These are phyloP conservation scores for Trametes coccinea DNA, from an alignment of 768 basidiomycete genomes.

Conservation along the genomic window DNA sequence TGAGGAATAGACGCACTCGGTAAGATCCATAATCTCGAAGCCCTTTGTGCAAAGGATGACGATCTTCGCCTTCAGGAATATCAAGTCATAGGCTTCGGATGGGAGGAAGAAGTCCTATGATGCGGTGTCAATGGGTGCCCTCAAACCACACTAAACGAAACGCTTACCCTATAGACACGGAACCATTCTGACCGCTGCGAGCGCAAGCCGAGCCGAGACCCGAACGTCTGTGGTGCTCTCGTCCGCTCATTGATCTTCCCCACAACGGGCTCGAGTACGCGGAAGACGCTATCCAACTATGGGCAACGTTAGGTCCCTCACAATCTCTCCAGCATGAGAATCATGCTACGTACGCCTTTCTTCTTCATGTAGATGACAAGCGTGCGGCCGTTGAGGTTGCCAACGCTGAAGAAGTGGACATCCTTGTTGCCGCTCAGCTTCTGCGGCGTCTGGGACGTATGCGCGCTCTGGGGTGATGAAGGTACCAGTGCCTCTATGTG, in stretches of 20 bases:
- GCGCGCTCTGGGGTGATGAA: conserved; percentile 67
- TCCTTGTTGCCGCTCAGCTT: conserved; percentile 89
- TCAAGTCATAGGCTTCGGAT: conserved; percentile 85
- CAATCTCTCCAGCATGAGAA: no score
- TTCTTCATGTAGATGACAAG: conserved; percentile 96
- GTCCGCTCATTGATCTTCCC: conserved; percentile 82
- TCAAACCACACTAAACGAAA: neutral
- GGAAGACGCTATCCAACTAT: conserved; percentile 88
- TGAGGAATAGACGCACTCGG: conserved; percentile 60
- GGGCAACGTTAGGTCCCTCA: conserved; percentile 1
- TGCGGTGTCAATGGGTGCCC: neutral
- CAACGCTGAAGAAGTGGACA: conserved; percentile 95
- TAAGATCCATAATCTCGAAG: conserved; percentile 97
- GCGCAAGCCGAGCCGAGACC: conserved; percentile 74
- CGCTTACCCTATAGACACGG: conserved; percentile 73
- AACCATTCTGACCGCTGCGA: conserved; percentile 92
- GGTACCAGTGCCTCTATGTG: conserved; percentile 97
- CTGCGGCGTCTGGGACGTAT: conserved; percentile 80
- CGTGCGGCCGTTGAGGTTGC: conserved; percentile 82
- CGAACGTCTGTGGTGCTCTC: conserved; percentile 68
- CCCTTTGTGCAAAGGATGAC: conserved; percentile 92
- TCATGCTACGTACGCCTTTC: conserved; percentile 62
- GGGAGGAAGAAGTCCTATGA: conserved; percentile 84
- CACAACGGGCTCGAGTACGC: conserved; percentile 94
- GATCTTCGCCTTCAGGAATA: conserved; percentile 92